These are phyloP conservation scores for Emiliania huxleyi DNA, from an alignment of 78 protist genomes.

Conservation along the genomic window DNA sequence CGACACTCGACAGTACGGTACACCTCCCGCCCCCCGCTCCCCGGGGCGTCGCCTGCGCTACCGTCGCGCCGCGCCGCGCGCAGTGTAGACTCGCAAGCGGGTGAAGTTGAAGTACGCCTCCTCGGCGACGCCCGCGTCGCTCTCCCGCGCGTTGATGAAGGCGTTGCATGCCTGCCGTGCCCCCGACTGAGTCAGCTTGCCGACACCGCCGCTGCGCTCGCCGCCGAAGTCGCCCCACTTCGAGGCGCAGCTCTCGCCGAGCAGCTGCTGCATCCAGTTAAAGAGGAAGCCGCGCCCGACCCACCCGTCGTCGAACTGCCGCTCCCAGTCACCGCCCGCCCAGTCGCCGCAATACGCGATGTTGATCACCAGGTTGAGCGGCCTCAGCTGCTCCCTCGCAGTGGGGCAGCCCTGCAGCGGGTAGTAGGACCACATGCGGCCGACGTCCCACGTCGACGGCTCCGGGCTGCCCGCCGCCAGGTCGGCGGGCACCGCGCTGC, in stretches of 20 bases:
- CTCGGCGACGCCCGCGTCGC: neutral
- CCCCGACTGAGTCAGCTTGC: too few species aligned
- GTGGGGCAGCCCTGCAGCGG: neutral
- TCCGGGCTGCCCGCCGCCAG: neutral
- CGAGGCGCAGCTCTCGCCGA: neutral
- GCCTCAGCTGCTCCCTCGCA: neutral
- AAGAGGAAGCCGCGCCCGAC: neutral
- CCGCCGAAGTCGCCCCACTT: neutral
- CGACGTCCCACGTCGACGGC: neutral
- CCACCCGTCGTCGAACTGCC: neutral
- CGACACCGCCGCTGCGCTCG: too few species aligned
- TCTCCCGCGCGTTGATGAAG: neutral
- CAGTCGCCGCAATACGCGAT: neutral
- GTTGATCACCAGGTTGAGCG: neutral
- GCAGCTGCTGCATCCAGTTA: neutral
- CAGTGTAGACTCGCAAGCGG: neutral
- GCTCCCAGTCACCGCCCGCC: neutral
- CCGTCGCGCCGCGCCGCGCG: neutral
- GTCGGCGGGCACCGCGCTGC: neutral
- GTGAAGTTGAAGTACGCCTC: neutral
- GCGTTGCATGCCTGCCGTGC: neutral
- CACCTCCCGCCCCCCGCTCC: too few species aligned
- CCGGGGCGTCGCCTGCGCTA: too few species aligned
- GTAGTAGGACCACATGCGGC: neutral
- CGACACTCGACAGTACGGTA: too few species aligned